Evolutionary conservation across 345 rosid genomes (phyloP).

Genomic region (Mercurialis annua): DNA sequence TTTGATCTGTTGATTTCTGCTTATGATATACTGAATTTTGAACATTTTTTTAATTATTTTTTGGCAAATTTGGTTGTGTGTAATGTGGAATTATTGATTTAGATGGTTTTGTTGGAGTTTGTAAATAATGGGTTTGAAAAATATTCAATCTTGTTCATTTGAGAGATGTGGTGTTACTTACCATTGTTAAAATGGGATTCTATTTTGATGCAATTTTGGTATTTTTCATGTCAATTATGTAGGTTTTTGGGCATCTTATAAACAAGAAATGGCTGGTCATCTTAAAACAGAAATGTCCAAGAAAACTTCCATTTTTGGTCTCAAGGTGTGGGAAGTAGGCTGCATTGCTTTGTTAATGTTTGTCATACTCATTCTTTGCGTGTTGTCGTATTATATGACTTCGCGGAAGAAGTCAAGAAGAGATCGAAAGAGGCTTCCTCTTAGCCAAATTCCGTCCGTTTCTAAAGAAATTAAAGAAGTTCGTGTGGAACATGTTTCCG

Average conservation of each 20-base stretch:
- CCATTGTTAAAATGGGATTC: slow-evolving; percentile 4
- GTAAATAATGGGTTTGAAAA: background rate
- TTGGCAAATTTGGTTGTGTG: background rate
- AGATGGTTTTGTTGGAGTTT: background rate
- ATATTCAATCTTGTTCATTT: background rate
- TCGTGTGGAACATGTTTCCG: slow-evolving; percentile 68
- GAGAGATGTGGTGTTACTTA: background rate
- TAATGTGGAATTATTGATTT: background rate
- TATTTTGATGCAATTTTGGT: slow-evolving; percentile 17
- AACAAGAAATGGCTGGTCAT: slow-evolving; percentile 52
- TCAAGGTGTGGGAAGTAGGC: slow-evolving; percentile 84
- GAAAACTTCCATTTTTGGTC: slow-evolving; percentile 61
- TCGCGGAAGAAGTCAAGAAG: slow-evolving; percentile 65
- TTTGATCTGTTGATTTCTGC: slow-evolving; percentile 32
- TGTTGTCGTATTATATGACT: slow-evolving; percentile 65
- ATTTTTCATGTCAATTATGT: slow-evolving; percentile 22
- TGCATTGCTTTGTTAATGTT: slow-evolving; percentile 71
- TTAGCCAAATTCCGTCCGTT: slow-evolving; percentile 61
- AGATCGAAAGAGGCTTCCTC: slow-evolving; percentile 36
- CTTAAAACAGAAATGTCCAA: slow-evolving; percentile 64
- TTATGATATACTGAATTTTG: background rate
- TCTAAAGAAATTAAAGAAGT: slow-evolving; percentile 96
- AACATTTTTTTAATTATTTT: background rate
- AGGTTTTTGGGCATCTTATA: slow-evolving; percentile 31
- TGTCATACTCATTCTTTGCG: slow-evolving; percentile 63